Evolutionary conservation across 352 stramenopile genomes (phyloP), one percentile per base, ranked within the genome.

Genomic region (Globisporangium paroecandrum): DNA sequence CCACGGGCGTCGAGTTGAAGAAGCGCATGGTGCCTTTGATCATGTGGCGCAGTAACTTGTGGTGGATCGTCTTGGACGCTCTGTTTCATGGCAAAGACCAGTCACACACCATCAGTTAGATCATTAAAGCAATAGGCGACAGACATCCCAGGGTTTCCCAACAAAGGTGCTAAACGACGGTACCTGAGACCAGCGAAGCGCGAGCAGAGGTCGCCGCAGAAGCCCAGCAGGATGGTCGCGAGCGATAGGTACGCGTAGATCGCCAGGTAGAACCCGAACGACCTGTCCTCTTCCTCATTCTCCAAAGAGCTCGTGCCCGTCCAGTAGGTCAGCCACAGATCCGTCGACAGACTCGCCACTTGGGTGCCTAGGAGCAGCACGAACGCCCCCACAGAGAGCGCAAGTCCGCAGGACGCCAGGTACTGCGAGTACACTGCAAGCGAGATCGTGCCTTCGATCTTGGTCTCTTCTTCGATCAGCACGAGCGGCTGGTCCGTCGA

Each of bases 11-110:
- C 8, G 79, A 85, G 47, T 91, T 80, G 63, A 97, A 97, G 72
- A 96, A 98, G 32, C 80, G 75, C 87, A 97, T 92, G 18, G 87
- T 92, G 4, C 84, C 89, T 32, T 78, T 78, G 22, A 94, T 77
- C 3, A 97, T 64, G 41, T 76, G 71, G 22, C 79, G 72, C 46
- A 97, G 69, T 34, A 97, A 66, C 8, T 59, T 66, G 56, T 85
- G 53, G 67, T 95, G 88, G 24, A 95, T 88, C 47, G 41, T 62
- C 57, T 79, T 79, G 4, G 85, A 92, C 4, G 85, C 84, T 57
- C 80, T 92, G 25, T 22, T 66, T 8, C 3, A 29, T 55, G 3
- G 13, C 7, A 9, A 18, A 18, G 12, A 46, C 10, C 38, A 55
- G 27, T 32, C 8, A 25, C 9, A 13, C 3, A 15, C 2, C 10